Evolutionary conservation across 2,329 filamentous ascomycete genomes (phyloP), one percentile per base, ranked within the genome.

Genomic region (Trichocomaceae sp.): DNA sequence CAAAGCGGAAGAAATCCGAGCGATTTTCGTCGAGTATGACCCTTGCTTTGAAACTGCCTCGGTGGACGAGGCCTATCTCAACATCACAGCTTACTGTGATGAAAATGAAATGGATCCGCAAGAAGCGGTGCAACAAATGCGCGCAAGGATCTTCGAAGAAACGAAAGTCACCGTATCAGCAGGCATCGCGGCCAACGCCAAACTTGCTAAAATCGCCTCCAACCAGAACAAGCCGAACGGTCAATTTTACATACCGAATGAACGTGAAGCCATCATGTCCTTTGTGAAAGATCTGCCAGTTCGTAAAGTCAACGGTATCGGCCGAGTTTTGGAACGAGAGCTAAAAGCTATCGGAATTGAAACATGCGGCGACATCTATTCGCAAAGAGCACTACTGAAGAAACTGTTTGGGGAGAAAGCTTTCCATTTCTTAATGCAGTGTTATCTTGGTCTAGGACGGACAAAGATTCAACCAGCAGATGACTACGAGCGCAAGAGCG

Each of bases 181-280:
- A 0, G 93, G 93, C 0, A 96, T 99, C 57, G 92, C 90, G 0
- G 87, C 90, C 1, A 99, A 99, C 69, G 86, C 91, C 0, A 92
- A 90, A 66, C 78, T 99, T 13, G 92, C 93, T 29, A 99, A 99
- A 72, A 96, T 99, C 31, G 90, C 87, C 63, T 95, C 90, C 17
- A 96, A 99, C 66, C 83, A 87, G 69, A 96, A 97, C 71, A 99
- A 99, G 66, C 93, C 93, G 0, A 95, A 99, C 63, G 93, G 93
- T 0, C 93, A 97, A 66, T 97, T 87, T 62, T 73, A 82, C 9
- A 75, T 97, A 1, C 79, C 86, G 0, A 87, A 80, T 51, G 85
- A 95, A 41, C 80, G 91, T 9, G 73, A 75, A 23, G 79, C 83
- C 0, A 90, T 99, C 57, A 84, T 97, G 81, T 74, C 79, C 0